Evolutionary conservation across 73 alveolate species (phyloP), one percentile per base, ranked within the genome.

Genomic region (Effrenium voratum): DNA sequence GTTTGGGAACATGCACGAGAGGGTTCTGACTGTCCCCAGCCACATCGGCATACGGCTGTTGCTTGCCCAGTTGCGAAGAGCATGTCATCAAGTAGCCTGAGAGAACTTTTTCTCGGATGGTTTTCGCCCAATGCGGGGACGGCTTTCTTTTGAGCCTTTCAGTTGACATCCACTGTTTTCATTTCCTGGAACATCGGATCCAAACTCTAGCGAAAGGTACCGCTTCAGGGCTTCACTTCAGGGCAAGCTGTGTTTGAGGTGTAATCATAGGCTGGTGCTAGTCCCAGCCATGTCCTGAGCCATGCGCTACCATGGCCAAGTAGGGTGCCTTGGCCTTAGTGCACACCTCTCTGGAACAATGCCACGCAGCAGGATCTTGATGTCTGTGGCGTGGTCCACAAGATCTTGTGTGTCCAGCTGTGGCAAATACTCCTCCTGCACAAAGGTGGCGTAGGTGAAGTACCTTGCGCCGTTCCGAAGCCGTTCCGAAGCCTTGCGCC

Each of bases 391-490:
- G n/a, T 90, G 59, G 30, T 90, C 97, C 57, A 90, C 59, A 52
- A 90, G 73, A 43, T 90, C 88, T 59, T 84, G 97, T 34, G 68
- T 22, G 57, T 90, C 97, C 76, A 90, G 44, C 75, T 90, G 97
- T 4, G 97, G 97, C 72, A 90, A 47, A 38, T 90, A 66, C 50
- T 90, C 97, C 66, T 90, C 97, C 97, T 90, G 97, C 28, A 90
- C 97, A 43, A 90, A 90, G 88, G 97, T 90, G 24, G 82, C 97
- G 68, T 90, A 90, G 57, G 97, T 90, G 97, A 90, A 90, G 46
- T 79, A 90, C 97, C 97, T 90, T 34, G 36, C 5, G 15, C 36
- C 44, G 22, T 2, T 0, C 86, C 34, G 34, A 52, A 40, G 63
- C 63, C 8, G 63, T 19, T 52, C 26, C 63, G 63, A 52, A 52